Evolutionary conservation across 2,329 filamentous ascomycete species (phyloP).

Genomic region (Scedosporium minutisporum): DNA sequence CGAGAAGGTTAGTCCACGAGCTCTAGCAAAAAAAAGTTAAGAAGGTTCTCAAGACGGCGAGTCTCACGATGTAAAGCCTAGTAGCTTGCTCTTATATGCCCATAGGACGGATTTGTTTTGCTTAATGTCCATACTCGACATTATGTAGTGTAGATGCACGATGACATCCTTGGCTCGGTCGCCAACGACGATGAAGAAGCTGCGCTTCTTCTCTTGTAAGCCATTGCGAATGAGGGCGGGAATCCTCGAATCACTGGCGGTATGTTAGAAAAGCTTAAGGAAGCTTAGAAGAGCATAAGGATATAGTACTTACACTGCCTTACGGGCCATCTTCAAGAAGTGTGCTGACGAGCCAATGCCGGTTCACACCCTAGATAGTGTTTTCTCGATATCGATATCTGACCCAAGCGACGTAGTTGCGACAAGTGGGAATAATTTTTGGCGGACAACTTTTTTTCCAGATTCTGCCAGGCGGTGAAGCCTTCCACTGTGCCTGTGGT

Average conservation of each 20-base stretch:
- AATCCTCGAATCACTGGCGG: conserved; percentile 73
- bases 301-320: conserved; percentile 2
- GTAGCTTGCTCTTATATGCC: conserved; percentile 97
- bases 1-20: neutral
- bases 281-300: neutral
- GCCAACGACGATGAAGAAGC: conserved; percentile 94
- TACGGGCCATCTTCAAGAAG: conserved; percentile 1
- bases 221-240: conserved; percentile 86
- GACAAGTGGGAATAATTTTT: neutral
- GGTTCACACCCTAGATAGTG: neutral
- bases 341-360: neutral
- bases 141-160: conserved; percentile 84
- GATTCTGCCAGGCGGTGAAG: conserved; percentile 6
- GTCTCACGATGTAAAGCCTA: conserved; percentile 61
- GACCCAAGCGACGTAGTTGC: neutral
- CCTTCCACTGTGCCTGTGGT: neutral
- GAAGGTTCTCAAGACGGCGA: conserved; percentile 33
- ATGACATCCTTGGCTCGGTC: conserved; percentile 94
- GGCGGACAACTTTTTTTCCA: conserved; percentile 4
- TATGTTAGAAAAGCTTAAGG: neutral
- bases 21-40: neutral
- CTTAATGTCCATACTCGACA: conserved; percentile 81
- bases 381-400: neutral
- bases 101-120: conserved; percentile 87
- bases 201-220: conserved; percentile 90